A percentile compares a stretch with the other conserved stretches of the same genome.
Conservation (phyloP, 192 early-diverging fungal genomes). For the Dimargaris xerosporica region DNA sequence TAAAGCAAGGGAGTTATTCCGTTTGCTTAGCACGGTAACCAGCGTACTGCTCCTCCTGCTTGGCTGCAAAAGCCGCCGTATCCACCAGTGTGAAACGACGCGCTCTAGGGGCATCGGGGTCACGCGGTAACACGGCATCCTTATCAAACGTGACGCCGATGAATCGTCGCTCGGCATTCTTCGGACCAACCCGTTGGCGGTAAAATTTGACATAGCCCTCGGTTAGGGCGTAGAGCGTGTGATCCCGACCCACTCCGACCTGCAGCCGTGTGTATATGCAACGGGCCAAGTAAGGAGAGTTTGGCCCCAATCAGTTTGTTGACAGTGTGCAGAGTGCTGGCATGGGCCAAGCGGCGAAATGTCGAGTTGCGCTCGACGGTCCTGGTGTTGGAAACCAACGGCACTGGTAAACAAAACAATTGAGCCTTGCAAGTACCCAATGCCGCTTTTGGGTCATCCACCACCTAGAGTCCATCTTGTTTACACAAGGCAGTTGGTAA, state of each 20-base stretch:
- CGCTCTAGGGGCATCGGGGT: constrained; percentile 40
- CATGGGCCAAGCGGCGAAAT: too few species aligned
- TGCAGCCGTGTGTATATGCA: constrained; percentile 6
- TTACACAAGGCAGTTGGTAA: background rate
- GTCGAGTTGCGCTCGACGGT: too few species aligned
- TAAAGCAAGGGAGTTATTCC: background rate
- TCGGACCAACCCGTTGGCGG: constrained; percentile 35
- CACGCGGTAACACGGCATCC: constrained; percentile 43
- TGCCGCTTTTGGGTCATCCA: too few species aligned
- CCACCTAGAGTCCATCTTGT: too few species aligned
- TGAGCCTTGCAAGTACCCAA: too few species aligned
- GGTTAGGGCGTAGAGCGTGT: constrained; percentile 54
- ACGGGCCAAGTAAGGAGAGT: background rate
- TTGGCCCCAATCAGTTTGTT: background rate
- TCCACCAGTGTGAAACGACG: constrained; percentile 56
- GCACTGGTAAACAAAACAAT: too few species aligned
- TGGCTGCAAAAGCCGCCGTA: constrained; percentile 19
- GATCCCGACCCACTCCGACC: constrained; percentile 61
- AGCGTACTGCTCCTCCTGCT: constrained; percentile 14
- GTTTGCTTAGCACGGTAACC: background rate
- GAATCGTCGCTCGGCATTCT: constrained; percentile 40
- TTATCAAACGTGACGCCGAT: constrained; percentile 48
- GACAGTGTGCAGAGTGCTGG: background rate
- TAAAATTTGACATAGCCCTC: constrained; percentile 67
- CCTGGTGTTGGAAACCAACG: too few species aligned